Base-by-base conservation (phyloP, 345 rosid genomes). In the Laguncularia racemosa region DNA sequence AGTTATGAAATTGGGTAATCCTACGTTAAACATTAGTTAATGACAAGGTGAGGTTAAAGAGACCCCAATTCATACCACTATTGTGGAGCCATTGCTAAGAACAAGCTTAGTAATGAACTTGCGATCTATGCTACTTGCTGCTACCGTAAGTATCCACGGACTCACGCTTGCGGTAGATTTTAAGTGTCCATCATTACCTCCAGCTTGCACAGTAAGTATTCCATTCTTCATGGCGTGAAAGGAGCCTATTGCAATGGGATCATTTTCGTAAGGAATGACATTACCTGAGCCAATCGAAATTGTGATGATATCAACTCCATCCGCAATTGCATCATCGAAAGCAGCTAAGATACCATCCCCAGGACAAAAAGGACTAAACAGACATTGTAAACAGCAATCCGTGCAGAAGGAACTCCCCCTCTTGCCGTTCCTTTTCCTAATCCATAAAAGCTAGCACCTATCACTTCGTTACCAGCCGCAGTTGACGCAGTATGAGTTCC, bases 401-500 rank as follows among this genome's bases (percentile, higher is more conserved):
- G 76, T 11, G 84, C 75, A 13, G 78, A 72, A 6, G 91, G 87
- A 53, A 73, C 79, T 13, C 81, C 87, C 13, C 85, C 92, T 71
- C 88, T 74, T 9, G 81, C 88, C 0, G 71, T 71, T n/a, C 89
- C 92, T 14, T 63, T 8, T 0, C 79, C 88, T 26, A 85, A 15
- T n/a, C 88, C 83, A 21, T 57, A 68, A 14, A 80, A 73, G 57
- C 71, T 75, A 13, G 49, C 78, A 52, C 57, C 70, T 14, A 61
- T 50, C 23, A 79, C 76, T 20, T 3, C 46, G 62, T 67, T 81
- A 26, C 96, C 96, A 0, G 85, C 89, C 0, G 85, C 91, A 3
- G 71, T 88, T 14, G 89, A 84, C 2, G 96, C 85, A 3, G 85
- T 74, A 60, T 84, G 96, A 14, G 72, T 52, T 48, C 91, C 89